These are phyloP conservation scores for Helichrysum umbraculigerum DNA, from an alignment of 129 eudicot genomes.

Conservation along the genomic window DNA sequence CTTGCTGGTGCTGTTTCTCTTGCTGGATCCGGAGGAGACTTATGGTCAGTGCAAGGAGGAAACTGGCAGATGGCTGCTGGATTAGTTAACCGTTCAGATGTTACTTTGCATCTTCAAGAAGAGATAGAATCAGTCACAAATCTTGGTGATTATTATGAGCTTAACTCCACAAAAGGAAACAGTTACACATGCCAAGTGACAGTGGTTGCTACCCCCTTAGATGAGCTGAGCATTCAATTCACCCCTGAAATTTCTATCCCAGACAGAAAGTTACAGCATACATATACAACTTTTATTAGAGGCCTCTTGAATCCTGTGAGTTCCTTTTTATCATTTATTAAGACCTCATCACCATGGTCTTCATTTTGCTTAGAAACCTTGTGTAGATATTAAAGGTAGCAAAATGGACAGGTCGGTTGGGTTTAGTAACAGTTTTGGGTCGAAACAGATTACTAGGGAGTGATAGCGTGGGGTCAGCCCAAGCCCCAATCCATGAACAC, in stretches of 20 bases:
- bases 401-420: not conserved
- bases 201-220: conserved; percentile 89
- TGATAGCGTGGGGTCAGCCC: not conserved
- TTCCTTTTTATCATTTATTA: conserved; percentile 14
- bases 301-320: conserved; percentile 88
- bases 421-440: not conserved
- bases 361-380: conserved; percentile 5
- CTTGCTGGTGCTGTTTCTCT: conserved; percentile 96
- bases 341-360: not conserved
- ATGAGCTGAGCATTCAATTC: conserved; percentile 63
- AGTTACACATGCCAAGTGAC: conserved; percentile 73
- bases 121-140: conserved; percentile 70
- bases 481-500: not conserved
- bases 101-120: conserved; percentile 71
- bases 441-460: not conserved
- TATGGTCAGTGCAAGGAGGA: conserved; percentile 89
- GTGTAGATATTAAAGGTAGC: not conserved
- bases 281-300: conserved; percentile 82
- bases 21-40: conserved; percentile 88
- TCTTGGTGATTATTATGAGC: conserved; percentile 58
- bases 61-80: conserved; percentile 98
- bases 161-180: conserved; percentile 66
- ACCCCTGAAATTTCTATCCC: conserved; percentile 67
- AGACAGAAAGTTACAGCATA: conserved; percentile 81
- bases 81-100: conserved; percentile 73